Percentiles rank a stretch among this genome's conserved stretches.
These are phyloP conservation scores for Chaetoceros muelleri DNA, from an alignment of 108 stramenopile genomes.

Conservation along the genomic window DNA sequence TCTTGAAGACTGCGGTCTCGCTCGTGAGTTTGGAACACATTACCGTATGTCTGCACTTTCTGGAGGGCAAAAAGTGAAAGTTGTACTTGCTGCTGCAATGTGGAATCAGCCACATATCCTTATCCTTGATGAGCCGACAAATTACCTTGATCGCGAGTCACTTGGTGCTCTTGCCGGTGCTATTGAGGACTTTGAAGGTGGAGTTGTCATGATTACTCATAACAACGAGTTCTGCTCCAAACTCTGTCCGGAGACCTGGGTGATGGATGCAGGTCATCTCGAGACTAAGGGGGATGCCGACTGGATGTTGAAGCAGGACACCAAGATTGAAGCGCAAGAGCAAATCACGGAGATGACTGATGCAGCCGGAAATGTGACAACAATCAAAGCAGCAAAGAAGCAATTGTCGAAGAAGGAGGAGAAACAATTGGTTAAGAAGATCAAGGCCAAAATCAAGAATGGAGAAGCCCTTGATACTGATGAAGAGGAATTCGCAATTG, in stretches of 20 bases:
- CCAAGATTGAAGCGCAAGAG: slow-evolving; percentile 87
- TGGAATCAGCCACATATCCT: slow-evolving; percentile 99
- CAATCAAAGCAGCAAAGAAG: slow-evolving; percentile 92
- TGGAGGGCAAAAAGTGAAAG: slow-evolving; percentile 99
- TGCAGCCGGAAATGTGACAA: slow-evolving; percentile 95
- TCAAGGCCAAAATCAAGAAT: slow-evolving; percentile 93
- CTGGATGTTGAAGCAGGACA: slow-evolving; percentile 96
- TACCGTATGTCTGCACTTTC: slow-evolving; percentile 97
- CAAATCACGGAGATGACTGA: slow-evolving; percentile 93
- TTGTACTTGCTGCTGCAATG: slow-evolving; percentile 98
- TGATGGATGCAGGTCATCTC: slow-evolving; percentile 95
- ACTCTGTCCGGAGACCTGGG: slow-evolving; percentile 98
- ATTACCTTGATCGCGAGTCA: slow-evolving; percentile 97
- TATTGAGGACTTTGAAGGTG: slow-evolving; percentile 95
- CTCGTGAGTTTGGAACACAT: slow-evolving; percentile 96
- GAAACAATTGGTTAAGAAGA: slow-evolving; percentile 91
- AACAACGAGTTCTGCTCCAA: slow-evolving; percentile 97
- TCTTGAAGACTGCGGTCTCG: slow-evolving; percentile 94
- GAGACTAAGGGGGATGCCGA: slow-evolving; percentile 98
- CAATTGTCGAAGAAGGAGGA: slow-evolving; percentile 98
- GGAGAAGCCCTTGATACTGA: slow-evolving; percentile 83
- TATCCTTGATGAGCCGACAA: slow-evolving; percentile 99
- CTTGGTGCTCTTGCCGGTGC: slow-evolving; percentile 97
- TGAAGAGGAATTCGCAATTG: slow-evolving; percentile 93
- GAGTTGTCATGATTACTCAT: slow-evolving; percentile 99